Conservation (phyloP, 495 filamentous ascomycete genomes). For the Podospora pseudopauciseta region DNA sequence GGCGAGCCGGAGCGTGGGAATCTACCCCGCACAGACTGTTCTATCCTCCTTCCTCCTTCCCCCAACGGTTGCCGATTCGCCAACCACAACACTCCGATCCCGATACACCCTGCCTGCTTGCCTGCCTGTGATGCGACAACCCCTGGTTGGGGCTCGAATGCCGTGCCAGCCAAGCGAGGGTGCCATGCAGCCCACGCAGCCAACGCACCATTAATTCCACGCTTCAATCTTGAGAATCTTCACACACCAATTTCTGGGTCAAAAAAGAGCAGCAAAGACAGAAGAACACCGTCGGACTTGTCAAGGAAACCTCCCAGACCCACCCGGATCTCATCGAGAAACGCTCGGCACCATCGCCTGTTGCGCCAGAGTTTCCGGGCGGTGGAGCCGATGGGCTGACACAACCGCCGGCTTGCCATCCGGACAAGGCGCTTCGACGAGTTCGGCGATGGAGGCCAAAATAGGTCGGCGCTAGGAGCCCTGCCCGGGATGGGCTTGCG, state of each 20-base stretch:
- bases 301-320: too few relatives aligned
- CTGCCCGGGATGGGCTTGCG: conserved; percentile 1
- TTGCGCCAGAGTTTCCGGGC: not conserved
- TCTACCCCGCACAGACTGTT: not conserved
- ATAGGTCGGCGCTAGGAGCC: not conserved
- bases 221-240: not conserved
- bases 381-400: not conserved
- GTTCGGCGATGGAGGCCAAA: not conserved
- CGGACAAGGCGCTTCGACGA: not conserved
- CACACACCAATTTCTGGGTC: too few relatives aligned
- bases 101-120: not conserved
- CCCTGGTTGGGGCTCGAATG: not conserved
- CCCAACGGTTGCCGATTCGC: not conserved
- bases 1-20: not conserved
- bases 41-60: not conserved
- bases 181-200: not conserved
- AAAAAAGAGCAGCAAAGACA: not conserved
- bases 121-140: not conserved
- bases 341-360: not conserved
- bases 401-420: not conserved
- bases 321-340: not conserved
- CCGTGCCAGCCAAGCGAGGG: not conserved
- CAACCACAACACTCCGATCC: not conserved
- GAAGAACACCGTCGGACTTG: too few relatives aligned
- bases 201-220: not conserved